Base-by-base conservation (phyloP, 305 asterid genomes). In the Ilex paraguariensis region DNA sequence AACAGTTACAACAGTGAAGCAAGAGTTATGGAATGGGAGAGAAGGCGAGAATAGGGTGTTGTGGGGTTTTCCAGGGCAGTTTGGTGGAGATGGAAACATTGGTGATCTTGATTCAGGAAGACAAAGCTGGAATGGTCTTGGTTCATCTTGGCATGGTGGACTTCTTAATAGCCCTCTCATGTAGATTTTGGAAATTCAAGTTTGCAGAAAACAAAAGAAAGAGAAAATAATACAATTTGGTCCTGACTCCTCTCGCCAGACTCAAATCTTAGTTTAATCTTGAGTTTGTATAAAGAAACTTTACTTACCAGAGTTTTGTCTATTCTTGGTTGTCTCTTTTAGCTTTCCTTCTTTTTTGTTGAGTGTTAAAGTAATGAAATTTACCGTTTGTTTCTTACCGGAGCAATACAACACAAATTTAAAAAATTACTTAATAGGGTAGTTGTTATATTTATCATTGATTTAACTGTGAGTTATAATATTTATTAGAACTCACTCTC, bases 21-120 rank as follows among this genome's bases (percentile, higher is more conserved):
- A 46, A 46, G 95, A 84, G 59, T 67, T 74, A 68, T 56, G 74
- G 78, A 60, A 63, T 39, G 51, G 46, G 71, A 58, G 84, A 61
- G 72, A 64, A 8, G 83, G 72, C 5, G 85, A 72, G 3, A 63
- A 62, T 14, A 74, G 75, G 59, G 72, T 81, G 5, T 77, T 85
- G n/a, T 82, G 89, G 87, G 90, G 91, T 6, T 82, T 80, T 58
- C 95, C 97, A 15, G 85, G 95, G 97, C 91, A 81, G 60, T 42
- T 36, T 55, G 84, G 68, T 30, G 87, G 76, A 14, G 82, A 61
- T 12, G 60, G 67, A 13, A 70, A 61, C 36, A 65, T 51, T 51
- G 71, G 67, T 56, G 86, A 82, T 48, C 69, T 72, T 14, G 87
- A 82, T 65, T 61, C 88, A 13, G 71, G 73, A 31, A 75, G 77